Conservation (phyloP, 2,329 filamentous ascomycete species). For the Xylariomycetidae sp. region DNA sequence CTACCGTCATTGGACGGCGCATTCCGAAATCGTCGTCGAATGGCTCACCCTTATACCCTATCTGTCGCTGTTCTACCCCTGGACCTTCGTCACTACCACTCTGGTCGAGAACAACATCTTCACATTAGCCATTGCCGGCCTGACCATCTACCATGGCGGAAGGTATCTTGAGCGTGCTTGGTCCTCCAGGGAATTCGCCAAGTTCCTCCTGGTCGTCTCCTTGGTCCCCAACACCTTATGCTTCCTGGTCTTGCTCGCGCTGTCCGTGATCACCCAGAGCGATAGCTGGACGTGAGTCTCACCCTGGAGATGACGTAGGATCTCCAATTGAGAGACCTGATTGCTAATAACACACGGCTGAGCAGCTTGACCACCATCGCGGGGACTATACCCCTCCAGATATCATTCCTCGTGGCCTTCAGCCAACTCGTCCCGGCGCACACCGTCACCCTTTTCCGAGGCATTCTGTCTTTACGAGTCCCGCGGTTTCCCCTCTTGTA, state of each 20-base stretch:
- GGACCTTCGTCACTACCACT: constrained; percentile 82
- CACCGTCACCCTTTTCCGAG: constrained; percentile 88
- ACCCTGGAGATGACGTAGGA: no score
- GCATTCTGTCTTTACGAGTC: constrained; percentile 82
- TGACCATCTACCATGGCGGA: constrained; percentile 84
- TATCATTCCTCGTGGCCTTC: constrained; percentile 91
- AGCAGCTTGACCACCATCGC: constrained; percentile 76
- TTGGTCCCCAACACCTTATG: constrained; percentile 75
- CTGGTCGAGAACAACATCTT: constrained; percentile 92
- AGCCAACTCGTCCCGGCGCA: constrained; percentile 97
- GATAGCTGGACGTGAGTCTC: constrained; percentile 61
- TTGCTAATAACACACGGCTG: no score
- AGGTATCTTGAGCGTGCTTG: constrained; percentile 94
- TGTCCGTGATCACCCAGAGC: constrained; percentile 63
- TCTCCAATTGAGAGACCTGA: no score
- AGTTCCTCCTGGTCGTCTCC: constrained; percentile 73
- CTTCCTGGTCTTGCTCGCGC: constrained; percentile 67
- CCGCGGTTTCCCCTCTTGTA: constrained; percentile 64
- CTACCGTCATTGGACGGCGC: constrained; percentile 60
- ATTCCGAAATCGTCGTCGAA: constrained; percentile 65
- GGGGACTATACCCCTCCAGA: constrained; percentile 83
- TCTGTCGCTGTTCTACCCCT: constrained; percentile 79
- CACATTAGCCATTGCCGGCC: constrained; percentile 68
- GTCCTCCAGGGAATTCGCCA: constrained; percentile 86
- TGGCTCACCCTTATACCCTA: constrained; percentile 85